Percentiles rank a stretch among this genome's conserved stretches.
Evolutionary conservation across 139 green algal species (phyloP).

Genomic region (Coccomyxa sp.): DNA sequence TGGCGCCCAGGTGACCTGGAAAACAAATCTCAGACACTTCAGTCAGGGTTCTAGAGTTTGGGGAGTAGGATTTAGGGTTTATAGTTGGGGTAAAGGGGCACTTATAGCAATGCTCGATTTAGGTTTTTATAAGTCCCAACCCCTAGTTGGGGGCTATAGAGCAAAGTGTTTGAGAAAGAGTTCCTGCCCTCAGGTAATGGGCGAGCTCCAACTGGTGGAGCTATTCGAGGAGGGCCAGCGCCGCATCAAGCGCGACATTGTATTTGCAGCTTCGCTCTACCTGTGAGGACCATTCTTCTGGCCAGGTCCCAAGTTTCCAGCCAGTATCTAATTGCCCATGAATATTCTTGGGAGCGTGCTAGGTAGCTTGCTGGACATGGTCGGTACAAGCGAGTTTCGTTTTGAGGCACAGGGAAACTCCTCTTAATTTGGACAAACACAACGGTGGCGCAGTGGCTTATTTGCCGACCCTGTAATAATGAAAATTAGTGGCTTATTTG

Average conservation of each 20-base stretch:
- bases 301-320: neutral
- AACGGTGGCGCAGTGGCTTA: too few relatives aligned
- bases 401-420: neutral
- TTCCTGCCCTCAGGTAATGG: conserved; percentile 24
- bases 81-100: too few relatives aligned
- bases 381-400: neutral
- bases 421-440: too few relatives aligned
- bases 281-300: conserved; percentile 17
- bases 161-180: too few relatives aligned
- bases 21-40: too few relatives aligned
- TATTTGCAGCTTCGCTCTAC: conserved; percentile 62
- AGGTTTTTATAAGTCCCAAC: too few relatives aligned
- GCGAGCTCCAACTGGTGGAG: conserved; percentile 32
- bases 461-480: too few relatives aligned
- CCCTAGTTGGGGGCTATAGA: too few relatives aligned
- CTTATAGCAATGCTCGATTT: too few relatives aligned
- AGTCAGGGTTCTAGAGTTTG: too few relatives aligned
- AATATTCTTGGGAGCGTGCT: neutral
- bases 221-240: conserved; percentile 33
- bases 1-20: conserved; percentile 9
- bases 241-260: conserved; percentile 51
- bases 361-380: neutral
- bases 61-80: too few relatives aligned
- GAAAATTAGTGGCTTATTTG: too few relatives aligned
- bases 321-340: neutral